Evolutionary conservation across 805 yeast genomes (phyloP).

Genomic region (Candida xiaguanensis): DNA sequence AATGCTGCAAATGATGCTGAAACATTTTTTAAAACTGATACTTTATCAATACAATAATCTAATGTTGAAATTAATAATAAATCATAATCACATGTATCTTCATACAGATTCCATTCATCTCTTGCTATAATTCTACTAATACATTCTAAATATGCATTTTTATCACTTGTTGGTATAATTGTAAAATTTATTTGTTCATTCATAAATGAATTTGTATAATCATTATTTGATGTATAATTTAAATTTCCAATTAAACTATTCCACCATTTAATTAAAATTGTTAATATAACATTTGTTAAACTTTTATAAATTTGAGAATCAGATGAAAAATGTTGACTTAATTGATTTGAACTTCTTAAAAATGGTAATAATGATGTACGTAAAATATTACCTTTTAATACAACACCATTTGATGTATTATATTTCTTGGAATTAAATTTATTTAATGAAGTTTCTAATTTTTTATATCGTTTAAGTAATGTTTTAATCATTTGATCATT

Average conservation of each 20-base stretch:
- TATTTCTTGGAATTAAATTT: slow-evolving; percentile 39
- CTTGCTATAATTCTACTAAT: slow-evolving; percentile 48
- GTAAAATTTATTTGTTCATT: slow-evolving; percentile 5
- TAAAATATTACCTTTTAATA: slow-evolving; percentile 32
- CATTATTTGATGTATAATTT: slow-evolving; percentile 1
- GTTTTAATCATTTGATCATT: slow-evolving; percentile 16
- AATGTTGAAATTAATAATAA: slow-evolving; percentile 48
- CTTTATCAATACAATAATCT: slow-evolving; percentile 46
- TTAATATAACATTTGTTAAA: slow-evolving; percentile 27
- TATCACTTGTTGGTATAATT: slow-evolving; percentile 37
- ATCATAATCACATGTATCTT: slow-evolving; percentile 26
- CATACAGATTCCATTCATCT: slow-evolving; percentile 41
- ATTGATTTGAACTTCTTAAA: slow-evolving; percentile 24
- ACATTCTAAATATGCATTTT: slow-evolving; percentile 50
- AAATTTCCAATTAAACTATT: slow-evolving; percentile 25
- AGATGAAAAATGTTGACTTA: slow-evolving; percentile 18
- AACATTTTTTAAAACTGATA: slow-evolving; percentile 45
- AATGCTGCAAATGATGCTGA: slow-evolving; percentile 61
- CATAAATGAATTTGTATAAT: background rate
- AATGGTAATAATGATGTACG: slow-evolving; percentile 46
- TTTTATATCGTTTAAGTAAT: slow-evolving; percentile 31
- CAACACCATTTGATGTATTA: slow-evolving; percentile 21
- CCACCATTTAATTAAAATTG: slow-evolving; percentile 52
- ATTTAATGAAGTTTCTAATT: slow-evolving; percentile 39
- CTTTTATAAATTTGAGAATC: slow-evolving; percentile 26